Conservation (phyloP, 2,329 filamentous ascomycete species). For the Penicillium decumbens region DNA sequence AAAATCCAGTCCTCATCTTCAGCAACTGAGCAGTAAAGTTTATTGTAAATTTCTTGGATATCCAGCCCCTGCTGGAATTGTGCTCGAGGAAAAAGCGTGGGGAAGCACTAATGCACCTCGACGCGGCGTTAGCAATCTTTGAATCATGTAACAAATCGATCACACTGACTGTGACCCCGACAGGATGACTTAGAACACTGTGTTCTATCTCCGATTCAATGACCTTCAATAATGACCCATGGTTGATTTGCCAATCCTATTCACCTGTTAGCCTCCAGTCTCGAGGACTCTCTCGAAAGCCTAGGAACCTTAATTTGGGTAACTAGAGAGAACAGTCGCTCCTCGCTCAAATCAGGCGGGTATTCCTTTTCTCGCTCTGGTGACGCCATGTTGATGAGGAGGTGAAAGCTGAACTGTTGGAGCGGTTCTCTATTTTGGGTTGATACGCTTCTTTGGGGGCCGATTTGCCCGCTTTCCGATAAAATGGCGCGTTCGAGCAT, state of each 20-base stretch:
- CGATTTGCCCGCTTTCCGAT: not conserved
- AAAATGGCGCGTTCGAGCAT: not conserved
- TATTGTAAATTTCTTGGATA: slow-evolving; percentile 57
- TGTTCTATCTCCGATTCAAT: slow-evolving; percentile 25
- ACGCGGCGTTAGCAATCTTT: not conserved
- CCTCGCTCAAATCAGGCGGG: slow-evolving; percentile 34
- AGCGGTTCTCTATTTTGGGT: not conserved
- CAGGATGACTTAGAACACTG: slow-evolving; percentile 28
- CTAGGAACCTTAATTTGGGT: slow-evolving; percentile 24
- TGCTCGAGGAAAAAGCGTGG: slow-evolving; percentile 32
- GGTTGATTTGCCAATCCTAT: slow-evolving; percentile 42
- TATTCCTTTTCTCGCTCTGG: slow-evolving; percentile 7
- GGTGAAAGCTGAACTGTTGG: not conserved
- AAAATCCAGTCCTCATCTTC: slow-evolving; percentile 39
- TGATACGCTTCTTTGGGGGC: not conserved
- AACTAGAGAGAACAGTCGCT: slow-evolving; percentile 28
- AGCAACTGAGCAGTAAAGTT: slow-evolving; percentile 51
- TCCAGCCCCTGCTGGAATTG: slow-evolving; percentile 46
- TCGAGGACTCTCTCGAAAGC: not conserved
- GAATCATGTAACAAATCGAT: not conserved
- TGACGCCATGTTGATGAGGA: not conserved
- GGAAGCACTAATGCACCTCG: slow-evolving; percentile 20
- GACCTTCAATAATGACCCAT: slow-evolving; percentile 40
- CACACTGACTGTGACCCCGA: slow-evolving; percentile 30
- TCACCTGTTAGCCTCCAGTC: not conserved